phyloP scores from a whole-genome alignment of 176 grass and related monocot species.

The Phoenix roebelenii region DNA sequence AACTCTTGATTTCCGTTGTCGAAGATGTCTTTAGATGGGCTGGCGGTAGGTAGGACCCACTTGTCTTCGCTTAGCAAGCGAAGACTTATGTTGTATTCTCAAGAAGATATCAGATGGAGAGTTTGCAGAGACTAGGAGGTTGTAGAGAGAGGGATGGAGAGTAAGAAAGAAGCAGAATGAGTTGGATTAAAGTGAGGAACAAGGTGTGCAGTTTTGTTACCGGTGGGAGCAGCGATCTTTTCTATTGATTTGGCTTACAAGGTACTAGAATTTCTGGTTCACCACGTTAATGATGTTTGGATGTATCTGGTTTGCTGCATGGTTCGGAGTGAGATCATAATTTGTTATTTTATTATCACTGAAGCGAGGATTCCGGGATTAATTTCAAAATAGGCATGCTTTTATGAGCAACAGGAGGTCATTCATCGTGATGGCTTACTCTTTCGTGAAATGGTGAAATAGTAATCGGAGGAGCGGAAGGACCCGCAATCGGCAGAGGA shows the following conservation, averaged over 20 bases:
- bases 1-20: too few relatives aligned
- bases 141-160: constrained; percentile 26
- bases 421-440: too few relatives aligned
- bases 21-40: too few relatives aligned
- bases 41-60: too few relatives aligned
- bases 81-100: constrained; percentile 35
- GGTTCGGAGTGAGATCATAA: not conserved
- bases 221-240: constrained; percentile 28
- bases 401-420: too few relatives aligned
- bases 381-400: too few relatives aligned
- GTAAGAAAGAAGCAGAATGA: constrained; percentile 41
- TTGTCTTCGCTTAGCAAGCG: too few relatives aligned
- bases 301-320: constrained; percentile 1
- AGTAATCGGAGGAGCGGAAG: too few relatives aligned
- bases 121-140: constrained; percentile 34
- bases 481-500: too few relatives aligned
- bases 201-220: constrained; percentile 37
- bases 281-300: constrained; percentile 30
- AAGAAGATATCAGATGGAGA: constrained; percentile 42
- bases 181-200: constrained; percentile 36
- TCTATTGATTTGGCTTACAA: constrained; percentile 31
- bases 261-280: constrained; percentile 31
- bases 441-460: too few relatives aligned
- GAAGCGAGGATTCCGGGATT: too few relatives aligned
- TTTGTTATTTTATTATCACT: too few relatives aligned